These are phyloP conservation scores for Cryptococcus maquisensis DNA, from an alignment of 1,284 basidiomycete species.

Conservation along the genomic window DNA sequence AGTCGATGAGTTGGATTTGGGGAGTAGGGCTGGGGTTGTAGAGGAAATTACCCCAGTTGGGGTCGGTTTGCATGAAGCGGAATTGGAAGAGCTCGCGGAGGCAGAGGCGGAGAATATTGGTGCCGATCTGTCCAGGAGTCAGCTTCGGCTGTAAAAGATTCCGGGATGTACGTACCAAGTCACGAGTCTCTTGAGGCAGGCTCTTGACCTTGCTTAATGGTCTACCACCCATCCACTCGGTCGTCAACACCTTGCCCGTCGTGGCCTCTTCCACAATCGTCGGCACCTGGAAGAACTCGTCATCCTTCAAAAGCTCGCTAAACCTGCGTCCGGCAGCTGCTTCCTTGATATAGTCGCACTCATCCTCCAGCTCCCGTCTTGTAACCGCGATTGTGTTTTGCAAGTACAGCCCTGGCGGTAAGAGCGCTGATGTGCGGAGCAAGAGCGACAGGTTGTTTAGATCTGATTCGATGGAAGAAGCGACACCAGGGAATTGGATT, in stretches of 20 bases:
- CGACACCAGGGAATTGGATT: slow-evolving; percentile 92
- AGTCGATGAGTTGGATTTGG: slow-evolving; percentile 87
- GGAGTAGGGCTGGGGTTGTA: slow-evolving; percentile 52
- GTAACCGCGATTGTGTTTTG: slow-evolving; percentile 85
- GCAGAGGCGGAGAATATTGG: slow-evolving; percentile 76
- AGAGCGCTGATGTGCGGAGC: slow-evolving; percentile 69
- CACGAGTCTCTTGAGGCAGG: slow-evolving; percentile 63
- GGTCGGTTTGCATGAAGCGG: slow-evolving; percentile 95
- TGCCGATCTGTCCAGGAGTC: slow-evolving; percentile 64
- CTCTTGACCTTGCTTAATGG: slow-evolving; percentile 66
- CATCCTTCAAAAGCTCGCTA: slow-evolving; percentile 56
- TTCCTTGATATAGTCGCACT: slow-evolving; percentile 90
- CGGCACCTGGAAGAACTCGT: slow-evolving; percentile 74
- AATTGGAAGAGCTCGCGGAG: slow-evolving; percentile 87
- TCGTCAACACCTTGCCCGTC: slow-evolving; percentile 78
- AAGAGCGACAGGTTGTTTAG: slow-evolving; percentile 80
- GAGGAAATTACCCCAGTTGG: slow-evolving; percentile 97
- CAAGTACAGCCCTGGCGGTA: slow-evolving; percentile 85
- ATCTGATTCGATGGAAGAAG: slow-evolving; percentile 79
- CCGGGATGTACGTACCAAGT: slow-evolving; percentile 60
- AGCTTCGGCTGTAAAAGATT: neutral
- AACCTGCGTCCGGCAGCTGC: slow-evolving; percentile 70
- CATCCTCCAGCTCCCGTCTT: slow-evolving; percentile 86
- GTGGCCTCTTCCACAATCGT: slow-evolving; percentile 72
- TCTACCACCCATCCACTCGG: slow-evolving; percentile 77